Evolutionary conservation across 768 basidiomycete genomes (phyloP), one percentile per base, ranked within the genome.

Genomic region (Leccinum barrowsii): DNA sequence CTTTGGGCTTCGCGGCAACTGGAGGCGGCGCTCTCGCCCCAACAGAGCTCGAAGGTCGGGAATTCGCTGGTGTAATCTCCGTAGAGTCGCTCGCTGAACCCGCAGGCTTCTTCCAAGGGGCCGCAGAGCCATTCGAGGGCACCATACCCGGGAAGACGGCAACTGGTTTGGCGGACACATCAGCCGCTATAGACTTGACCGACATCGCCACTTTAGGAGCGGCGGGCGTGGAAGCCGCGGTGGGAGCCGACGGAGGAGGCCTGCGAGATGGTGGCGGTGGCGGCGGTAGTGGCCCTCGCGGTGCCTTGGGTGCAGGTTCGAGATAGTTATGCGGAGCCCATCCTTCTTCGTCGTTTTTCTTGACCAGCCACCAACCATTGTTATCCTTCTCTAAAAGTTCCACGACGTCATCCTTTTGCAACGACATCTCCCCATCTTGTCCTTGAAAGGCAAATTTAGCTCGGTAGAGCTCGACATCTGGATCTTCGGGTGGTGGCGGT

Each of bases 361-460:
- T 91, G 57, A 98, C 89, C 32, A 97, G 80, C 96, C 97, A 98
- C 97, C 97, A 99, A 3, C 96, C 97, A 65, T 96, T 96, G 59
- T 94, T 85, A 68, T 89, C 87, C 71, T 97, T 94, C 77, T 96
- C 88, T 32, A 94, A 78, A 19, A 98, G 77, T 75, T 98, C 95
- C 1, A 98, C 91, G 3, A 90, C 58, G 59, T 98, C 97, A 65
- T 94, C 97, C 73, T 98, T 98, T 63, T 81, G 82, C 53, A 99
- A 73, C 6, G 85, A 77, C 81, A 98, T 87, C 73, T 99, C 97
- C 12, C 95, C 95, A 34, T 88, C 87, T 73, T 98, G 91, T 2
- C 94, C 95, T 37, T 86, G 80, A 68, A 99, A 99, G n/a, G 87
- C 83, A 73, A 88, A 99, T 63, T 96, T 90, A 21, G 92, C 90